phyloP scores from a whole-genome alignment of 257 asterid species.

The Solanum habrochaites region DNA sequence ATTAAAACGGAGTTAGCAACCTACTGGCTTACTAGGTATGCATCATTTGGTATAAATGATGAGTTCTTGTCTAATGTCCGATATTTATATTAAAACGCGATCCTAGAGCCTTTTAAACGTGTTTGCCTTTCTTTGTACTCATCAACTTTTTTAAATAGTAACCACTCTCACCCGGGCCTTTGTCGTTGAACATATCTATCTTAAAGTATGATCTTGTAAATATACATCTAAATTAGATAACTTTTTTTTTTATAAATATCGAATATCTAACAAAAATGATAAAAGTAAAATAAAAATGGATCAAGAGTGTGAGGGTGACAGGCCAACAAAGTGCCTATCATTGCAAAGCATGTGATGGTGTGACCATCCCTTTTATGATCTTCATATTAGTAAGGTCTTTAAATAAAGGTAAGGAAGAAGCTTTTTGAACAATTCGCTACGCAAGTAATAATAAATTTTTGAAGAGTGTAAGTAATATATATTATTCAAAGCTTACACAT shows the following conservation, averaged over 20 bases:
- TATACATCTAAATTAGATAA: neutral
- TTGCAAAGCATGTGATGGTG: conserved; percentile 19
- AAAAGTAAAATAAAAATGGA: neutral
- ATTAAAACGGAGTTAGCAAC: too few species aligned
- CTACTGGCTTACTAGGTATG: too few species aligned
- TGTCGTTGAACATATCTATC: too few species aligned
- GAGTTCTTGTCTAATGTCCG: rapidly evolving
- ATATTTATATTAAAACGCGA: rapidly evolving
- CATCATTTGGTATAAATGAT: too few species aligned
- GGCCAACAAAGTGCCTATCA: conserved; percentile 13
- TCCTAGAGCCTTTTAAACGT: neutral
- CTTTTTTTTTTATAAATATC: neutral
- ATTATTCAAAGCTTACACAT: neutral
- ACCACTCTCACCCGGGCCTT: neutral
- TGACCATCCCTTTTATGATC: neutral
- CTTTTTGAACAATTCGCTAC: neutral
- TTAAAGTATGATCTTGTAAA: too few species aligned
- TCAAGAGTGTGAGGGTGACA: conserved; percentile 17
- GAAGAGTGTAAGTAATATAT: neutral
- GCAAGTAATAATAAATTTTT: neutral
- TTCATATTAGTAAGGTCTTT: neutral
- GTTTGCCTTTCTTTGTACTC: neutral
- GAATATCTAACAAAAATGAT: neutral
- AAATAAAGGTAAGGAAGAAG: too few species aligned
- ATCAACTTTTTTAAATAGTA: neutral